phyloP scores from a whole-genome alignment of 2,329 filamentous ascomycete genomes.

The Neonectria magnoliae region DNA sequence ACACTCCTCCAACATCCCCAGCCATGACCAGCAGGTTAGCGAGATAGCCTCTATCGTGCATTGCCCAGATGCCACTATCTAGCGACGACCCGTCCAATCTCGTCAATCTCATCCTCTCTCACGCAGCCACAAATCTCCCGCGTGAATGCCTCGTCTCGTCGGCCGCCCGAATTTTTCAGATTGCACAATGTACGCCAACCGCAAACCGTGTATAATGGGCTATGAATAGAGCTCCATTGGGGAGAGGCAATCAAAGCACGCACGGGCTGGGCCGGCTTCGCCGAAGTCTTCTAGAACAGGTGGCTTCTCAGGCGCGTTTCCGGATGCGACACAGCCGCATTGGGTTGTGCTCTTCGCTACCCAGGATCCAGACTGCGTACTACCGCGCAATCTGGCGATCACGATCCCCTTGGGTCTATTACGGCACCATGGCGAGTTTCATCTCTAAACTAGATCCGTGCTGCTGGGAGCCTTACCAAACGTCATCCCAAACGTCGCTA shows the following conservation, averaged over 20 bases:
- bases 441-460: conserved; percentile 9
- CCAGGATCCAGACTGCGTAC: background rate
- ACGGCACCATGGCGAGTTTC: background rate
- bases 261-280: conserved; percentile 26
- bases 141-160: background rate
- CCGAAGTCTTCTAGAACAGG: conserved; percentile 34
- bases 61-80: background rate
- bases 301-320: conserved; percentile 3
- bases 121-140: background rate
- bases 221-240: conserved; percentile 12
- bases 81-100: conserved; percentile 6
- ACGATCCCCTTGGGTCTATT: background rate
- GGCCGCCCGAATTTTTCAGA: conserved; percentile 17
- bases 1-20: background rate
- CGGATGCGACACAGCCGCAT: background rate
- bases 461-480: conserved; percentile 5
- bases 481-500: background rate
- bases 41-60: background rate
- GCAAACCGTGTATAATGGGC: background rate
- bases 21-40: background rate
- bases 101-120: conserved; percentile 12
- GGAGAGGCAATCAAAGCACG: conserved; percentile 10
- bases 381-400: background rate
- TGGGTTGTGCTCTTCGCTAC: background rate
- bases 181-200: conserved; percentile 9